Percentiles rank a stretch among this genome's conserved stretches.
phyloP scores from a whole-genome alignment of 441 rosid species.

The Populus tomentosa region DNA sequence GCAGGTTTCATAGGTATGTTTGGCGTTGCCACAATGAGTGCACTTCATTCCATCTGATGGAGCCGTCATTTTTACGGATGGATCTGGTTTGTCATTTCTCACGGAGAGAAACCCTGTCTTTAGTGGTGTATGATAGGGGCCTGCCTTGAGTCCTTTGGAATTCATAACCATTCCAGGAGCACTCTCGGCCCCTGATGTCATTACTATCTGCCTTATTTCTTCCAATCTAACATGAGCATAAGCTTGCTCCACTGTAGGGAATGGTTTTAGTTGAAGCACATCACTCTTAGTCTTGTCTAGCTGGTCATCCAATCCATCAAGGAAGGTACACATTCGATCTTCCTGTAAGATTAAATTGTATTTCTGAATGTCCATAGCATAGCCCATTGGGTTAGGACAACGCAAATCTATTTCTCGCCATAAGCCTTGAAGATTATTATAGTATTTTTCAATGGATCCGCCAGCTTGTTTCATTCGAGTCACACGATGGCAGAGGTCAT shows the following conservation, averaged over 20 bases:
- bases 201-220: background rate
- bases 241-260: background rate
- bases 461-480: background rate
- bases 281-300: background rate
- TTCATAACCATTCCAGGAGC: background rate
- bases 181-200: background rate
- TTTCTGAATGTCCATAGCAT: background rate
- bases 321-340: background rate
- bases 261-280: background rate
- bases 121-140: background rate
- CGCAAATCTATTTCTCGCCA: no score
- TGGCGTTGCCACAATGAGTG: no score
- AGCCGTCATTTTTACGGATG: fast-evolving
- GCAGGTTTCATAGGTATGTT: no score
- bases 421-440: no score
- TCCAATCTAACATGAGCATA: background rate
- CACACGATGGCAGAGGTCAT: background rate
- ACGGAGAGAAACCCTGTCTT: no score
- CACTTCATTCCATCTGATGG: no score
- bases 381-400: no score
- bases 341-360: background rate
- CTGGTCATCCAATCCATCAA: background rate
- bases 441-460: no score
- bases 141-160: background rate
- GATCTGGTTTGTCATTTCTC: fast-evolving